Conservation (phyloP, 495 filamentous ascomycete species). For the Cudoniella acicularis region DNA sequence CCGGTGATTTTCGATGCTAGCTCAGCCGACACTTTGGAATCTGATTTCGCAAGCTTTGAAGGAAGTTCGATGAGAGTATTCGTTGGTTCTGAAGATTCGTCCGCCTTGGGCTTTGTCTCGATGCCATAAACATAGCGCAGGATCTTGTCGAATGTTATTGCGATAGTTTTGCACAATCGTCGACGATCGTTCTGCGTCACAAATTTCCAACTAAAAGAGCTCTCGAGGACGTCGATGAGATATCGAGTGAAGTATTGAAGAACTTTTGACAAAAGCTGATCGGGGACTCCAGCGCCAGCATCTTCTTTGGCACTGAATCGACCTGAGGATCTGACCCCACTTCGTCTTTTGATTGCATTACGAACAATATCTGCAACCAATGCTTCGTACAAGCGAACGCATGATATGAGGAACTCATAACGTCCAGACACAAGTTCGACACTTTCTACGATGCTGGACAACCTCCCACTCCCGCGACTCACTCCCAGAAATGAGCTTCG, state of each 20-base stretch:
- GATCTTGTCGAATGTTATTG: constrained; percentile 65
- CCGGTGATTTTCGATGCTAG: constrained; percentile 56
- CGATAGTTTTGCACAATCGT: constrained; percentile 48
- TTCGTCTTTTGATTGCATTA: constrained; percentile 67
- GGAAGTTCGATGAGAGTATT: background rate
- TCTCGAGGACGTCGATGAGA: constrained; percentile 77
- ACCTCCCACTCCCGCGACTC: constrained; percentile 65
- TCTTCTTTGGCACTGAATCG: constrained; percentile 51
- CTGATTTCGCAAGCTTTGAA: background rate
- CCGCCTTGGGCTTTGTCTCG: constrained; percentile 41
- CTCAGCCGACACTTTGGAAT: constrained; percentile 13
- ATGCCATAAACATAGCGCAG: constrained; percentile 69
- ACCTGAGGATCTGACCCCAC: constrained; percentile 45
- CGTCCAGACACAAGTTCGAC: constrained; percentile 71
- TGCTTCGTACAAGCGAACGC: constrained; percentile 66
- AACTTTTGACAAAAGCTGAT: constrained; percentile 70
- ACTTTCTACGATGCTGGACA: constrained; percentile 68
- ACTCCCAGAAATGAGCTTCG: constrained; percentile 72
- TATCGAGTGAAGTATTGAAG: constrained; percentile 66
- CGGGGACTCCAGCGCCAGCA: constrained; percentile 67
- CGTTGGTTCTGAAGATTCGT: constrained; percentile 19
- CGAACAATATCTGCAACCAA: constrained; percentile 72
- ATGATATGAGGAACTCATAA: constrained; percentile 72
- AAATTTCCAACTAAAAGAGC: constrained; percentile 79
- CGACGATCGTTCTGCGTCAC: constrained; percentile 60